Evolutionary conservation across 106 monocot species (phyloP).

Genomic region (Platanthera guangdongensis): DNA sequence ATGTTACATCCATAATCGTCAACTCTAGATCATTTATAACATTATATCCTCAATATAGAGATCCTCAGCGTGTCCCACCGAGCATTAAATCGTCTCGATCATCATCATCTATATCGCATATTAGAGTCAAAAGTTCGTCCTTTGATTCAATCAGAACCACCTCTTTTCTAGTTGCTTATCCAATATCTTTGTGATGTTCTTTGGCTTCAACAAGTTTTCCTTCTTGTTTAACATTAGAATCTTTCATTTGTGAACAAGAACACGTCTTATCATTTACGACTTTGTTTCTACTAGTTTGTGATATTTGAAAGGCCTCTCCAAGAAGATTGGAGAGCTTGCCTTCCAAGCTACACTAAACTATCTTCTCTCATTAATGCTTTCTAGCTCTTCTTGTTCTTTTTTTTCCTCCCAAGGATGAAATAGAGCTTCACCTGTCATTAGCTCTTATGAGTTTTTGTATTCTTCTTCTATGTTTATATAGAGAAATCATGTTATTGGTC

Average conservation of each 20-base stretch:
- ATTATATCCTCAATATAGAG: constrained; percentile 21
- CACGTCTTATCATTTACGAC: constrained; percentile 51
- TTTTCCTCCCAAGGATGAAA: too few relatives aligned
- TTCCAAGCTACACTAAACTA: constrained; percentile 48
- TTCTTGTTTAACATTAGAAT: constrained; percentile 78
- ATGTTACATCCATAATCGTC: too few relatives aligned
- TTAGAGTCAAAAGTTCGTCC: constrained; percentile 13
- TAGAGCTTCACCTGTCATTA: too few relatives aligned
- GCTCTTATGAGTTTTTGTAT: too few relatives aligned
- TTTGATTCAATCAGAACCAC: constrained; percentile 78
- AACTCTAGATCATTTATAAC: too few relatives aligned
- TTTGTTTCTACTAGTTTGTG: constrained; percentile 23
- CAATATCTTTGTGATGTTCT: constrained; percentile 44
- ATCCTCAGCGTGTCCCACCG: constrained; percentile 36
- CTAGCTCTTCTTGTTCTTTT: too few relatives aligned
- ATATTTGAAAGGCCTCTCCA: constrained; percentile 38
- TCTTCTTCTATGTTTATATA: too few relatives aligned
- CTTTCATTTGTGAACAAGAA: constrained; percentile 68
- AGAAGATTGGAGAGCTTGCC: constrained; percentile 72
- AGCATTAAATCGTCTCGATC: constrained; percentile 38
- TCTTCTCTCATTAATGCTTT: constrained; percentile 20
- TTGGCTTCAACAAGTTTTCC: constrained; percentile 94
- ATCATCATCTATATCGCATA: constrained; percentile 40
- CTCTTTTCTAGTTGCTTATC: constrained; percentile 80
- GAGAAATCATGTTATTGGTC: too few relatives aligned